A percentile compares a stretch with the other conserved stretches of the same genome.
Conservation (phyloP, 2,329 filamentous ascomycete species). For the Xylaria sp. region DNA sequence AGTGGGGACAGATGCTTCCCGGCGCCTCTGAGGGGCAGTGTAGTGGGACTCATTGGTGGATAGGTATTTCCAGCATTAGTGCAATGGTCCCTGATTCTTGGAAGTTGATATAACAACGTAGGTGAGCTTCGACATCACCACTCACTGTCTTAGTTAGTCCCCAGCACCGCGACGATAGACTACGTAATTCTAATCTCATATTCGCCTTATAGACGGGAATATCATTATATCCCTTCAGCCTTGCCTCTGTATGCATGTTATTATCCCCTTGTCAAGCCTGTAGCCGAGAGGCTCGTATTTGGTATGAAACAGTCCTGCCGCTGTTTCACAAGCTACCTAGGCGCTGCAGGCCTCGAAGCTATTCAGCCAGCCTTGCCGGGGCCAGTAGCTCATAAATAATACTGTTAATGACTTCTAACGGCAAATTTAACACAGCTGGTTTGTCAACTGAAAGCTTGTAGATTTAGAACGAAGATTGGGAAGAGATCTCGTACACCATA, state of each 20-base stretch:
- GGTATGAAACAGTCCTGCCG: not conserved
- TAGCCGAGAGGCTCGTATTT: not conserved
- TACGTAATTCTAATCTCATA: not conserved
- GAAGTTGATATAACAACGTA: not conserved
- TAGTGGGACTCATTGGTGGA: not conserved
- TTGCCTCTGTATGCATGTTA: not conserved
- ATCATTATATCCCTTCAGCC: not conserved
- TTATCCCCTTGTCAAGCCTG: not conserved
- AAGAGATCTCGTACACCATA: not conserved
- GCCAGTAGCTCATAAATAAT: not conserved
- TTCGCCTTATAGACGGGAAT: not conserved
- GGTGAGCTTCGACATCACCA: not conserved
- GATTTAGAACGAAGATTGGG: not conserved
- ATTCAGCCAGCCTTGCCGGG: not conserved
- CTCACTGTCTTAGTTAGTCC: not conserved
- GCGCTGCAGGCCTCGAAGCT: not conserved
- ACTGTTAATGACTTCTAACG: not conserved
- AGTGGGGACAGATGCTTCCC: conserved; percentile 1
- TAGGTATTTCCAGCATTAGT: not conserved
- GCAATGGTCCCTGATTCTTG: not conserved
- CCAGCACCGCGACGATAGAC: not conserved
- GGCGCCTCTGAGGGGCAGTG: conserved; percentile 6
- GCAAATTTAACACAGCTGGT: not conserved
- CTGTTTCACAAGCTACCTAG: not conserved
- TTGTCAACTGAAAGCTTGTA: not conserved